Evolutionary conservation across 2,329 filamentous ascomycete species (phyloP), one percentile per base, ranked within the genome.

Genomic region (Polychaeton citri): DNA sequence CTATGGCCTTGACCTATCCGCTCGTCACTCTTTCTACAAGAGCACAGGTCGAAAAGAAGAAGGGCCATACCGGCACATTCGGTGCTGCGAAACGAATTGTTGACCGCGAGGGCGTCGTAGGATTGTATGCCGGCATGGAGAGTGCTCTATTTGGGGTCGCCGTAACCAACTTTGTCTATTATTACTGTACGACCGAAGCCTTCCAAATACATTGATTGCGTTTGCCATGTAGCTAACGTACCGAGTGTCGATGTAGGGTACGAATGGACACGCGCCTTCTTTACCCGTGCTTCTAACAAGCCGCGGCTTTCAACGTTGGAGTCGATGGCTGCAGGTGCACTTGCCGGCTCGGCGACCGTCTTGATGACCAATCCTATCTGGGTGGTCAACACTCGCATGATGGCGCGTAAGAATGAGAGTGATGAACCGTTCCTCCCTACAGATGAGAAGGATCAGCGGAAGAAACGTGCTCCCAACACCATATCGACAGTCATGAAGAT

Each of bases 111-210:
- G 90, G 90, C 51, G 66, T 95, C 38, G 67, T 74, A 2, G 90
- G 90, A 20, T 76, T 98, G 21, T 98, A 96, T 59, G 79, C 90
- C 5, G 90, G 90, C 30, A 75, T 98, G 40, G 85, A 93, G 60
- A 92, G 83, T 43, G 90, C 90, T 35, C 71, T 98, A 32, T 95
- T 98, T 61, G 90, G 90, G 59, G 96, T 98, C 67, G 90, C 82
- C 61, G 79, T 98, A 49, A 98, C 90, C 51, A 98, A 98, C 69
- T 98, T 98, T 58, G 88, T 98, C 33, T 98, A 98, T 71, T 98
- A 98, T 67, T 98, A 96, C 71, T 98, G 84, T 69, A 47, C 21
- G 55, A 41, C 15, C 17, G 33, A 9, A n/a, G n/a, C 18, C 32
- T 6, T n/a, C 20, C 20, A 17, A 31, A 35, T 16, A n/a, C 17